Conservation (phyloP, 2,329 filamentous ascomycete genomes). For the Xylaria digitata region DNA sequence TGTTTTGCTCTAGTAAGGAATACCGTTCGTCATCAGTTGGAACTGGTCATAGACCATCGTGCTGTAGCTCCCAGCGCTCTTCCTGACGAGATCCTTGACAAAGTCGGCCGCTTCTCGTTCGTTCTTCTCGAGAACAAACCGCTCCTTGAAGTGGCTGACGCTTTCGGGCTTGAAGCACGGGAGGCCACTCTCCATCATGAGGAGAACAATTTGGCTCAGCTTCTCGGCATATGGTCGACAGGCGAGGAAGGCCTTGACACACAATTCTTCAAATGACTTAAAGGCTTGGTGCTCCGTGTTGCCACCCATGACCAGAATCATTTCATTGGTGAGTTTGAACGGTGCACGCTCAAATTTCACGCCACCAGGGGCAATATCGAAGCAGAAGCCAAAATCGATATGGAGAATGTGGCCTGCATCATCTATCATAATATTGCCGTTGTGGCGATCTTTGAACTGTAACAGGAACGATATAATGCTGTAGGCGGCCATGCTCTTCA, state of each 20-base stretch:
- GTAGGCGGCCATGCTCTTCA: conserved; percentile 99
- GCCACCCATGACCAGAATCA: conserved; percentile 99
- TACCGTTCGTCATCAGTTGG: conserved; percentile 95
- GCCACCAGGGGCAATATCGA: conserved; percentile 96
- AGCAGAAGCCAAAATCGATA: conserved; percentile 99
- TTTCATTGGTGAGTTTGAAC: conserved; percentile 97
- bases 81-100: conserved; percentile 88
- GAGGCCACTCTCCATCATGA: conserved; percentile 96
- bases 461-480: conserved; percentile 95
- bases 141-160: conserved; percentile 88
- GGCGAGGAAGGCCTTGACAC: conserved; percentile 93
- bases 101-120: conserved; percentile 96
- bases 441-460: conserved; percentile 99
- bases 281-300: conserved; percentile 86
- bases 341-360: conserved; percentile 98
- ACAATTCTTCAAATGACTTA: conserved; percentile 95
- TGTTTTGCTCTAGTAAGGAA: conserved; percentile 76
- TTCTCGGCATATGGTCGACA: conserved; percentile 88
- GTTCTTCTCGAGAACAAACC: conserved; percentile 91
- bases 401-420: conserved; percentile 97
- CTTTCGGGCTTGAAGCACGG: conserved; percentile 99
- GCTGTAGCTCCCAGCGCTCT: conserved; percentile 89
- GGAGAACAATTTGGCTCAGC: conserved; percentile 85
- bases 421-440: conserved; percentile 99
- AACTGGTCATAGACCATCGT: conserved; percentile 98